phyloP scores from a whole-genome alignment of 2,329 filamentous ascomycete genomes.

The Colletotrichum tabaci region DNA sequence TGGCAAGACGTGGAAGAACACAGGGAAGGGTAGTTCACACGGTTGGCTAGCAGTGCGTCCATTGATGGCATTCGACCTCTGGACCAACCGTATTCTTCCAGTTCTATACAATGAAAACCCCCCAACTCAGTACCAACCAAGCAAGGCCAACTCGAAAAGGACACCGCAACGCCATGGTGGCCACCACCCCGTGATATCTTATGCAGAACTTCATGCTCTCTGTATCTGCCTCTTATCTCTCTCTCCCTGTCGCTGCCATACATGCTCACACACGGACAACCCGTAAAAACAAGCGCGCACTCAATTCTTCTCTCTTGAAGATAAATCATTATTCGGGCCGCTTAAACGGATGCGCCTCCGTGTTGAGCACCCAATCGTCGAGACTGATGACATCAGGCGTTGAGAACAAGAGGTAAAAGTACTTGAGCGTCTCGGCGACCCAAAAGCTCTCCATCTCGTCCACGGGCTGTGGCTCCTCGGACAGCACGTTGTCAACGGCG shows the following conservation, averaged over 20 bases:
- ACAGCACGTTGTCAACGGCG: conserved; percentile 76
- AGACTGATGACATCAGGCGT: conserved; percentile 75
- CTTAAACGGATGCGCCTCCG: conserved; percentile 73
- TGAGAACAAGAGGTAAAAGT: conserved; percentile 88
- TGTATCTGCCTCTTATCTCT: not conserved
- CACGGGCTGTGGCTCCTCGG: conserved; percentile 56
- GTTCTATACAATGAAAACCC: conserved; percentile 22
- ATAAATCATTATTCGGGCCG: conserved; percentile 51
- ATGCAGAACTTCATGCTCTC: conserved; percentile 22
- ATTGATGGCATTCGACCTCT: not conserved
- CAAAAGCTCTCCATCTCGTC: conserved; percentile 92
- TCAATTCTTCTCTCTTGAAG: not conserved
- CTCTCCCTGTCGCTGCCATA: not conserved
- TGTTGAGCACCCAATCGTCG: conserved; percentile 79
- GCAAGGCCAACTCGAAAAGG: not conserved
- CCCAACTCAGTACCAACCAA: not conserved
- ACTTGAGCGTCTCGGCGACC: conserved; percentile 92
- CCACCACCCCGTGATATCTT: conserved; percentile 36
- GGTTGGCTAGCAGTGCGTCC: not conserved
- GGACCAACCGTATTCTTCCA: not conserved
- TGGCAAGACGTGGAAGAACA: no score
- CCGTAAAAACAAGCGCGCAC: conserved; percentile 37
- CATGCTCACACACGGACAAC: not conserved
- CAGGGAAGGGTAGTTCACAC: not conserved
- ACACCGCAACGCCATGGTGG: conserved; percentile 33